Evolutionary conservation across 2,329 filamentous ascomycete species (phyloP).

Genomic region (Epichloe aotearoae): DNA sequence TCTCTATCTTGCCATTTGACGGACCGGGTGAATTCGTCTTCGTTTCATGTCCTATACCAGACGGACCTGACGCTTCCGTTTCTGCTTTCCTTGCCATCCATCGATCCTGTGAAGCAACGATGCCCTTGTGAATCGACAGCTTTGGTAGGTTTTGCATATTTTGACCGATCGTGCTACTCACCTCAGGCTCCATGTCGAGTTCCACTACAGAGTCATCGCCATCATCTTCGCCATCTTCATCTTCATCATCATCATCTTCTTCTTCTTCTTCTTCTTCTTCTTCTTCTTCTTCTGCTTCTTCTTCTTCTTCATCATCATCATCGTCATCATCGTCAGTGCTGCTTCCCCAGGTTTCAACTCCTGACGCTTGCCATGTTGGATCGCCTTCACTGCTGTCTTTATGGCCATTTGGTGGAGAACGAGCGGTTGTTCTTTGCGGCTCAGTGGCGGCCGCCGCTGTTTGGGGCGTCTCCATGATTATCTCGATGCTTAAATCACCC

Average conservation of each 20-base stretch:
- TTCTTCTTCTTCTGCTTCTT: background rate
- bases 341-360: slow-evolving; percentile 1
- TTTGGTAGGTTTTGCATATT: background rate
- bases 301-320: background rate
- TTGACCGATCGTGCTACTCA: background rate
- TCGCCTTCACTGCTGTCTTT: background rate
- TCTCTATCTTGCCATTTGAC: background rate
- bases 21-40: background rate
- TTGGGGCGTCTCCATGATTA: background rate
- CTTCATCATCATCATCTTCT: background rate
- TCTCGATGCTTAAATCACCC: too few species aligned
- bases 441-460: background rate
- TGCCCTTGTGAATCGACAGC: background rate
- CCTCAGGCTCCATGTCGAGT: background rate
- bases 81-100: background rate
- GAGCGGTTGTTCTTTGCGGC: background rate
- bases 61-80: background rate
- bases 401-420: background rate
- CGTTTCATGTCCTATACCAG: background rate
- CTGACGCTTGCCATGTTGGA: background rate
- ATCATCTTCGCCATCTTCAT: background rate
- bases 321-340: background rate
- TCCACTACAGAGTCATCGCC: background rate
- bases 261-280: background rate
- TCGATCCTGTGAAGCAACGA: background rate